phyloP scores from a whole-genome alignment of 2,329 filamentous ascomycete species.

The Penicillium sp. region DNA sequence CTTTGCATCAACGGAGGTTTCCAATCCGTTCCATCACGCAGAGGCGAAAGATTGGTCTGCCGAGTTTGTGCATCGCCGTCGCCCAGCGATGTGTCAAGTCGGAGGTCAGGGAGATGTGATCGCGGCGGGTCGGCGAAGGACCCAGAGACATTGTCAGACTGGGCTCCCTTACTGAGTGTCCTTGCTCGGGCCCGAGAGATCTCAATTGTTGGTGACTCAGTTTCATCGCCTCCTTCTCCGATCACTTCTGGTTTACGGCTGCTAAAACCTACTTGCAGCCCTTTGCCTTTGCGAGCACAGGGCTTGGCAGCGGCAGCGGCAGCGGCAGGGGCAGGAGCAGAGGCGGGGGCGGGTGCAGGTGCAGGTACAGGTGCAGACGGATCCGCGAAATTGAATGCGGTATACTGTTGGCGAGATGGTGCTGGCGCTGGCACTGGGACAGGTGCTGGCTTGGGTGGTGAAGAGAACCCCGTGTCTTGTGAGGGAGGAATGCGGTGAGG shows the following conservation, averaged over 20 bases:
- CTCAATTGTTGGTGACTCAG: conserved; percentile 68
- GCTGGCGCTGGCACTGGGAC: conserved; percentile 14
- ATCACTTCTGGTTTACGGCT: conserved; percentile 75
- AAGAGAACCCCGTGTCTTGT: conserved; percentile 25
- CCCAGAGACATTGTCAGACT: conserved; percentile 12
- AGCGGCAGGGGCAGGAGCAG: background rate
- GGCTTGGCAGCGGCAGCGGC: conserved; percentile 30
- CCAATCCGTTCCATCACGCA: conserved; percentile 19
- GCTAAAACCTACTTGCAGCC: conserved; percentile 71
- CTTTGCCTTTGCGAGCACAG: conserved; percentile 55
- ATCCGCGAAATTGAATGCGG: conserved; percentile 19
- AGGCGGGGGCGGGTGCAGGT: background rate
- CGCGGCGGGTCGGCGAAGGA: conserved; percentile 17
- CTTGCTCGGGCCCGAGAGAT: conserved; percentile 56
- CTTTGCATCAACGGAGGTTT: conserved; percentile 35
- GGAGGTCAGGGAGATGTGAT: conserved; percentile 28
- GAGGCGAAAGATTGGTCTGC: conserved; percentile 7
- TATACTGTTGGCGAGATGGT: conserved; percentile 24
- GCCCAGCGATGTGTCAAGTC: conserved; percentile 36
- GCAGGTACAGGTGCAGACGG: background rate
- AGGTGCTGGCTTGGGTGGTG: background rate
- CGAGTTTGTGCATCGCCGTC: conserved; percentile 19
- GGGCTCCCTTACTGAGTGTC: conserved; percentile 15
- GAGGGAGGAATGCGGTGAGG: conserved; percentile 33
- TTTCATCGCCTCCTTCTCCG: conserved; percentile 87